These are phyloP conservation scores for Haematococcus sp. DNA, from an alignment of 139 green algal species.

Conservation along the genomic window DNA sequence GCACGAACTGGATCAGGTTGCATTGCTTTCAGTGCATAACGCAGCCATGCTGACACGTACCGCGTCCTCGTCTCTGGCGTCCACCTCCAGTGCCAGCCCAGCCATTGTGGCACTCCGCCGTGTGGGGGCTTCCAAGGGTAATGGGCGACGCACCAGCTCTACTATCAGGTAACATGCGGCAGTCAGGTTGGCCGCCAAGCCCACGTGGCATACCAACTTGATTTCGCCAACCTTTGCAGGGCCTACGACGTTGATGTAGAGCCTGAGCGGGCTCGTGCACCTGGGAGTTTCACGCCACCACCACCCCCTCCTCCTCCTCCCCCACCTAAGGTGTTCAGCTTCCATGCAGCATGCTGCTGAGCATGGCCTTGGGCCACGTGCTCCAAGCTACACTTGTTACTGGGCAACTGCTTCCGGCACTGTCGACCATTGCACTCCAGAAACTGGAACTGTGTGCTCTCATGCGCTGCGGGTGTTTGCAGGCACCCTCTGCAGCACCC, in stretches of 20 bases:
- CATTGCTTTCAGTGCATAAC: too few relatives aligned
- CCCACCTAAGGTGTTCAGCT: constrained; percentile 3
- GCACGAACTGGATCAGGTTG: too few relatives aligned
- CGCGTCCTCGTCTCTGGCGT: too few relatives aligned
- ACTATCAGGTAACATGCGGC: too few relatives aligned
- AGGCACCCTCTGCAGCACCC: background rate
- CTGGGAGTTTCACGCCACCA: background rate
- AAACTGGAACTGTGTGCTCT: background rate
- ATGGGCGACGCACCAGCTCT: too few relatives aligned
- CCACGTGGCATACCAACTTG: background rate
- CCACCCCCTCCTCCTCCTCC: constrained; percentile 18
- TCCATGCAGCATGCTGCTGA: background rate
- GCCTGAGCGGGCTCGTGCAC: constrained; percentile 4
- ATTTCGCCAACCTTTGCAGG: background rate
- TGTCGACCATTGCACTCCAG: background rate
- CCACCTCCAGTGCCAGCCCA: too few relatives aligned
- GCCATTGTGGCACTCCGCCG: too few relatives aligned
- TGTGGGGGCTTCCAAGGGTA: too few relatives aligned
- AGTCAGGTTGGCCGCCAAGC: too few relatives aligned
- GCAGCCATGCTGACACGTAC: too few relatives aligned
- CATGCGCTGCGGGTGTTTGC: too few relatives aligned
- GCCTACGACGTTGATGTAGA: constrained; percentile 17
- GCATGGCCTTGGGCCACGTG: background rate
- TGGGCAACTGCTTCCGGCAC: background rate
- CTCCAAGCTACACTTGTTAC: background rate